Percentiles rank a stretch among this genome's conserved stretches.
Evolutionary conservation across 495 filamentous ascomycete genomes (phyloP).

Genomic region (Xylaria acuta): DNA sequence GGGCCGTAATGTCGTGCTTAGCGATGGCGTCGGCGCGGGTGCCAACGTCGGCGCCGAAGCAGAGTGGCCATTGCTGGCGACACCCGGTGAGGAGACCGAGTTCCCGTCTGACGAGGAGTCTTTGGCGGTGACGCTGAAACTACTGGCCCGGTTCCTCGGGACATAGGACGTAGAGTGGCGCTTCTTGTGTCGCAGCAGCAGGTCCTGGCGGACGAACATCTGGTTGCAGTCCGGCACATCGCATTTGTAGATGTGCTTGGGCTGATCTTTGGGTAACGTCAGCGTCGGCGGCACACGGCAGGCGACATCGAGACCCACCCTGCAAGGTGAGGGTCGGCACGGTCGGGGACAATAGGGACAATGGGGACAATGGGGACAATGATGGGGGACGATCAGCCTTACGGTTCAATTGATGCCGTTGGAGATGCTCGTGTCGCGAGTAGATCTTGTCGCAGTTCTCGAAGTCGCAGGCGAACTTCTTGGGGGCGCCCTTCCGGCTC

Average conservation of each 20-base stretch:
- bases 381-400: slow-evolving; percentile 34
- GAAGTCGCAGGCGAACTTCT: slow-evolving; percentile 79
- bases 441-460: slow-evolving; percentile 93
- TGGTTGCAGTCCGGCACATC: slow-evolving; percentile 88
- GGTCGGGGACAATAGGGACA: too few species aligned
- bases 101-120: slow-evolving; percentile 41
- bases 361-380: too few species aligned
- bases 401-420: slow-evolving; percentile 57
- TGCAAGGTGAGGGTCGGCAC: not conserved
- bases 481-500: slow-evolving; percentile 55
- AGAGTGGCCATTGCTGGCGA: slow-evolving; percentile 31
- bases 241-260: slow-evolving; percentile 94
- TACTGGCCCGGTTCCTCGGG: slow-evolving; percentile 86
- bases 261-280: slow-evolving; percentile 74
- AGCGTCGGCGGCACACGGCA: slow-evolving; percentile 63
- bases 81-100: slow-evolving; percentile 38
- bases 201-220: slow-evolving; percentile 90
- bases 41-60: slow-evolving; percentile 31
- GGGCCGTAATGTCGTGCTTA: slow-evolving; percentile 26
- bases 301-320: not conserved
- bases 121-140: slow-evolving; percentile 61
- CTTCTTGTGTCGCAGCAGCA: slow-evolving; percentile 89
- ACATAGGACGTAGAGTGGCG: slow-evolving; percentile 90
- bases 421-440: slow-evolving; percentile 93
- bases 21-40: slow-evolving; percentile 33